These are phyloP conservation scores for Termitomyces eurrhizus DNA, from an alignment of 768 basidiomycete genomes.

Conservation along the genomic window DNA sequence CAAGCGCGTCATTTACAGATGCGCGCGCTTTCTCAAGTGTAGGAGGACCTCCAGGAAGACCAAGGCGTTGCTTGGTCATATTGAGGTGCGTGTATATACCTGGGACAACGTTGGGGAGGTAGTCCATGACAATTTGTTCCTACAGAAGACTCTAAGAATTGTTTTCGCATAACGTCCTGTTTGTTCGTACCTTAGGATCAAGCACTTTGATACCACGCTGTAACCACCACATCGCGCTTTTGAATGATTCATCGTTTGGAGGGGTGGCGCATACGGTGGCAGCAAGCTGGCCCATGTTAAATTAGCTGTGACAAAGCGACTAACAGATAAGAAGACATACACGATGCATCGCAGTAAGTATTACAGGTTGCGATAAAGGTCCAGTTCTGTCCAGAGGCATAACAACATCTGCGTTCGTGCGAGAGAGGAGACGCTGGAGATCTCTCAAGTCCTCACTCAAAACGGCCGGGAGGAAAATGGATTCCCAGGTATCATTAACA, in stretches of 20 bases:
- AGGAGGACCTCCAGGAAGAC: conserved; percentile 67
- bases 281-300: conserved; percentile 49
- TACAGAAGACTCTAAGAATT: conserved; percentile 21
- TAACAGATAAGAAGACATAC: conserved; percentile 38
- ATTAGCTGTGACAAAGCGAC: neutral
- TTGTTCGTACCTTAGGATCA: conserved; percentile 58
- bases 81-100: conserved; percentile 74
- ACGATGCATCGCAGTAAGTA: conserved; percentile 78
- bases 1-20: conserved; percentile 68
- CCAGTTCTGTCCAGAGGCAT: conserved; percentile 71
- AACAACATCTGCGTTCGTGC: conserved; percentile 74
- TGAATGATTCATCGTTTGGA: conserved; percentile 77
- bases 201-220: conserved; percentile 69
- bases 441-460: conserved; percentile 72
- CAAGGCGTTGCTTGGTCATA: conserved; percentile 75
- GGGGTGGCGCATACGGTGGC: conserved; percentile 71
- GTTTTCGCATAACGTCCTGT: neutral
- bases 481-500: conserved; percentile 55
- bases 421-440: conserved; percentile 67
- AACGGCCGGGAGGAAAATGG: conserved; percentile 72
- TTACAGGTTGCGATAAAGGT: conserved; percentile 79
- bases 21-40: conserved; percentile 65
- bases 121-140: conserved; percentile 81
- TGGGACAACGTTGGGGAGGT: conserved; percentile 76
- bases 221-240: conserved; percentile 83